phyloP scores from a whole-genome alignment of 73 alveolate species.

The Tetrahymena thermophila region DNA sequence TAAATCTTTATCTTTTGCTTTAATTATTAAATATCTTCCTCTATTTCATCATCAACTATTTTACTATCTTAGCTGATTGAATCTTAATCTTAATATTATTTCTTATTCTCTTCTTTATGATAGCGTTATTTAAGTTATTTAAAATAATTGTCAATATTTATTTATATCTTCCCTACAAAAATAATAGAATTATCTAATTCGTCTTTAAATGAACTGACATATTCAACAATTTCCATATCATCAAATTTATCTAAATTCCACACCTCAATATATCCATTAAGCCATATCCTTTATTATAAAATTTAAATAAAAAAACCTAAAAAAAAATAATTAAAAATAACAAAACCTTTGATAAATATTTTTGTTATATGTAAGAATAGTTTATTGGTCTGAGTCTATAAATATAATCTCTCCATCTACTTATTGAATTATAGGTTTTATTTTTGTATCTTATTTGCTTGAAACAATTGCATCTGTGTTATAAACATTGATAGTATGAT shows the following conservation, averaged over 20 bases:
- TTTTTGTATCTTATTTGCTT: neutral
- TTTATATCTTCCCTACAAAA: neutral
- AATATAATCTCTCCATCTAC: neutral
- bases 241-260: neutral
- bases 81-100: neutral
- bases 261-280: neutral
- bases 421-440: neutral
- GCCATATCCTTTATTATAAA: neutral
- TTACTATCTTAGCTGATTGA: neutral
- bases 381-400: neutral
- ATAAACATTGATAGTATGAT: neutral
- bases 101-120: neutral
- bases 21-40: neutral
- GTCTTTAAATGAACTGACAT: neutral
- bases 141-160: neutral
- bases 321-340: neutral
- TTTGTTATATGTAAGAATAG: neutral
- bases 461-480: neutral
- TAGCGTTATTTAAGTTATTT: too few species aligned
- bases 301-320: too few species aligned
- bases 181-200: neutral
- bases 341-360: neutral
- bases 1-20: neutral
- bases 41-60: neutral
- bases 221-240: neutral